These are phyloP conservation scores for Hyphopichia khmerensis DNA, from an alignment of 1,139 yeast genomes.

Conservation along the genomic window DNA sequence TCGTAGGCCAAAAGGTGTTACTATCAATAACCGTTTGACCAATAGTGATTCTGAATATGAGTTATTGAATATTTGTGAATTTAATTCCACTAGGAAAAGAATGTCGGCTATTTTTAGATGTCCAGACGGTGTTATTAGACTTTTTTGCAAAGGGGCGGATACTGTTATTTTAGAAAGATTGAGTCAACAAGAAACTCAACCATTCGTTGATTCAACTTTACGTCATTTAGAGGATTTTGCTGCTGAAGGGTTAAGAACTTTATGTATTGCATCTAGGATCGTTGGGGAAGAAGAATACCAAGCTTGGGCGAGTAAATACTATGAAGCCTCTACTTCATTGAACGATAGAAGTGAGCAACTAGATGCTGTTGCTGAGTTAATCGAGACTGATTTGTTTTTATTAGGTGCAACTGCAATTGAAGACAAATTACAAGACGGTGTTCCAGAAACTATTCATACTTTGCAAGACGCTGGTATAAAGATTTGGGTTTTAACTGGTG, in stretches of 20 bases:
- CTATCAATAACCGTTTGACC: constrained; percentile 54
- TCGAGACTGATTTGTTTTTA: constrained; percentile 75
- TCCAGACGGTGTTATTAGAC: constrained; percentile 88
- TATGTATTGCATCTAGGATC: constrained; percentile 87
- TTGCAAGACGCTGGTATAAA: constrained; percentile 95
- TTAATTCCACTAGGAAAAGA: constrained; percentile 94
- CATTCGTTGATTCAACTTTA: constrained; percentile 77
- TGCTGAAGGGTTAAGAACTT: constrained; percentile 89
- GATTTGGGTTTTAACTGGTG: constrained; percentile 98
- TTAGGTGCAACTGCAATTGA: constrained; percentile 98
- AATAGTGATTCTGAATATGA: constrained; percentile 52
- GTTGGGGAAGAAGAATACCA: constrained; percentile 77
- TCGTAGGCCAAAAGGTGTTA: constrained; percentile 82
- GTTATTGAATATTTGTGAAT: constrained; percentile 87
- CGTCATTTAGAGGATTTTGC: constrained; percentile 96
- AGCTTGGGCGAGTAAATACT: constrained; percentile 61
- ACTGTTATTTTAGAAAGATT: constrained; percentile 89
- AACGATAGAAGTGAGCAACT: constrained; percentile 71
- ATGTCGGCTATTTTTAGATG: constrained; percentile 95
- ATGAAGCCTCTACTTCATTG: constrained; percentile 80
- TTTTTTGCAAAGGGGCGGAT: constrained; percentile 97
- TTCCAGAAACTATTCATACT: constrained; percentile 94
- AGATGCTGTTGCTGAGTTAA: constrained; percentile 69
- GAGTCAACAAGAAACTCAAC: constrained; percentile 61
- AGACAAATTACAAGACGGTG: constrained; percentile 96